Conservation (phyloP, 2,329 filamentous ascomycete species). For the Cordyceps cateniannulata region DNA sequence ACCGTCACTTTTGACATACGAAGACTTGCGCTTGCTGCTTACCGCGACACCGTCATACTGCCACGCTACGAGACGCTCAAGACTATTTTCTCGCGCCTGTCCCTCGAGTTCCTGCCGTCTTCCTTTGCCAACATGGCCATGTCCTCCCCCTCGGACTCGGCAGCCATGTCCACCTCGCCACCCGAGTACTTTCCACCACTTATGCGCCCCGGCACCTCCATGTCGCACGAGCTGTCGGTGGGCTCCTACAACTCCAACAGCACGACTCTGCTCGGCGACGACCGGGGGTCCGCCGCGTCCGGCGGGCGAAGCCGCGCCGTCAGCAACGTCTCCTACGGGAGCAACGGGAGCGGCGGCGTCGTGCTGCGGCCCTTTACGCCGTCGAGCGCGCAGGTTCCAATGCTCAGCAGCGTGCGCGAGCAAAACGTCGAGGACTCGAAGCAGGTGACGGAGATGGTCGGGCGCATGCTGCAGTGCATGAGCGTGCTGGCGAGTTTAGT, state of each 20-base stretch:
- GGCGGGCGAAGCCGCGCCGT: slow-evolving; percentile 70
- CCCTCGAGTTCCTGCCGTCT: slow-evolving; percentile 66
- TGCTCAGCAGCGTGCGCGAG: slow-evolving; percentile 41
- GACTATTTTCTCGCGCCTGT: slow-evolving; percentile 81
- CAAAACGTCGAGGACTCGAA: slow-evolving; percentile 62
- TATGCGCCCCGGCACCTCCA: slow-evolving; percentile 63
- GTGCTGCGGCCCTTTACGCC: slow-evolving; percentile 45
- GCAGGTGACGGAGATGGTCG: slow-evolving; percentile 88
- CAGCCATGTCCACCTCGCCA: slow-evolving; percentile 45
- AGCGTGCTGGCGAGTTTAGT: slow-evolving; percentile 77
- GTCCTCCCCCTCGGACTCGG: slow-evolving; percentile 46
- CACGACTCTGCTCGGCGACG: slow-evolving; percentile 70
- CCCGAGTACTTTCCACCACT: slow-evolving; percentile 40
- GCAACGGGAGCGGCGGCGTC: slow-evolving; percentile 41
- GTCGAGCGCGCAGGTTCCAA: slow-evolving; percentile 25
- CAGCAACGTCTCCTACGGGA: slow-evolving; percentile 70
- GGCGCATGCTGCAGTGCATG: slow-evolving; percentile 92
- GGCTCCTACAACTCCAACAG: slow-evolving; percentile 74
- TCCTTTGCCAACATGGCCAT: slow-evolving; percentile 45
- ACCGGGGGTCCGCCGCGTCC: slow-evolving; percentile 33
- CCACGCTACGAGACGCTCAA: slow-evolving; percentile 85
- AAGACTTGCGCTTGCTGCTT: slow-evolving; percentile 80
- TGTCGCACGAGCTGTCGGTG: slow-evolving; percentile 66
- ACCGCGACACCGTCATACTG: slow-evolving; percentile 82
- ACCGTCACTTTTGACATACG: slow-evolving; percentile 68